Conservation (phyloP, 78 protist species). For the Polysphondylium violaceum region DNA sequence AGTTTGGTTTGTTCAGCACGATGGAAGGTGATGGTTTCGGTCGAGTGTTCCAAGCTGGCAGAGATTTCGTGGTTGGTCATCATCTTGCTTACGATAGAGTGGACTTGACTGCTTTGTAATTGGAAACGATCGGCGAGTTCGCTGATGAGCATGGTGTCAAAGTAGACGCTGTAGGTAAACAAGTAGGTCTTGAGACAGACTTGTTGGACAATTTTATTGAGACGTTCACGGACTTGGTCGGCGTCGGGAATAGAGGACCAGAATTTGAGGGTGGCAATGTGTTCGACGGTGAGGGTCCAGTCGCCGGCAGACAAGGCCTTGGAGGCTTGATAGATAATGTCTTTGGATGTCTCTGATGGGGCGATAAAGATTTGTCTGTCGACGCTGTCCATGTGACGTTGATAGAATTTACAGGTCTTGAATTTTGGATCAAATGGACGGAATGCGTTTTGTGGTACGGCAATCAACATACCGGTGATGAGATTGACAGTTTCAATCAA, state of each 20-base stretch:
- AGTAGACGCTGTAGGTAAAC: conserved; percentile 75
- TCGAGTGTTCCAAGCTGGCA: conserved; percentile 91
- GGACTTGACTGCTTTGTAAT: conserved; percentile 60
- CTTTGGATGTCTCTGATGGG: conserved; percentile 95
- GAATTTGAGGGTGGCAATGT: conserved; percentile 60
- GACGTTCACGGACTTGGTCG: conserved; percentile 70
- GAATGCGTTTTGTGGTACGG: conserved; percentile 93
- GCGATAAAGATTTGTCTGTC: conserved; percentile 87
- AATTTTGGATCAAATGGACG: conserved; percentile 72
- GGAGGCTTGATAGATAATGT: conserved; percentile 89
- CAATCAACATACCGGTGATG: conserved; percentile 93
- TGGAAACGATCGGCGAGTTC: conserved; percentile 81
- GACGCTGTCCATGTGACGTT: conserved; percentile 84
- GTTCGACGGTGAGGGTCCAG: conserved; percentile 83
- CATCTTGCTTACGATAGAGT: conserved; percentile 89
- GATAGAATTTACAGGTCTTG: conserved; percentile 87
- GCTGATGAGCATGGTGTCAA: conserved; percentile 79
- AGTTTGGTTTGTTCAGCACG: conserved; percentile 86
- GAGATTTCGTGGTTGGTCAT: conserved; percentile 86
- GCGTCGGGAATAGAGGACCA: conserved; percentile 85
- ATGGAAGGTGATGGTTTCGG: conserved; percentile 85
- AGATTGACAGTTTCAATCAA: conserved; percentile 94
- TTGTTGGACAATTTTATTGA: conserved; percentile 83
- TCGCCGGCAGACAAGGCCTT: conserved; percentile 88
- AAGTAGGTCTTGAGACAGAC: conserved; percentile 90